Conservation (phyloP, 345 rosid species). For the Ceriops zippeliana region DNA sequence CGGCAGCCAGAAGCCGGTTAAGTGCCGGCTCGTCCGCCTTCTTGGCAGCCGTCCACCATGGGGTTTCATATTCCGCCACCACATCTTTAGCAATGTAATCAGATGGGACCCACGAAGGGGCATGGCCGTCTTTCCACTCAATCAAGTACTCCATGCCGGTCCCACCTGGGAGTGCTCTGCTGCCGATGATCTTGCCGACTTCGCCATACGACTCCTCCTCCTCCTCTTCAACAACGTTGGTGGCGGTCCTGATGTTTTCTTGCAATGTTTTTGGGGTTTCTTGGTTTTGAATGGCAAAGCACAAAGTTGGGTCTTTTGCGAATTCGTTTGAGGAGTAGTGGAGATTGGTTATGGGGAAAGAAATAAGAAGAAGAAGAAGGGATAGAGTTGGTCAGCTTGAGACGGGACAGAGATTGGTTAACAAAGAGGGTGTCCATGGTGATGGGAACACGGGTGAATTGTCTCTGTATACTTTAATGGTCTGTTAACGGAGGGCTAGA, state of each 20-base stretch:
- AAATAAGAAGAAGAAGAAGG: constrained; percentile 17
- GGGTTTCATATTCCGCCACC: constrained; percentile 80
- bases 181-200: constrained; percentile 72
- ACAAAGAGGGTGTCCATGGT: constrained; percentile 48
- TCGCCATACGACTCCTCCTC: constrained; percentile 61
- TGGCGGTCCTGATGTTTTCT: background rate
- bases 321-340: constrained; percentile 10
- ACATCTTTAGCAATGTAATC: constrained; percentile 76
- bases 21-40: constrained; percentile 72
- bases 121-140: constrained; percentile 87
- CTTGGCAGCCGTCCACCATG: constrained; percentile 94
- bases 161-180: constrained; percentile 45
- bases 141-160: constrained; percentile 75
- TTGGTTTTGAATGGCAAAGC: constrained; percentile 48
- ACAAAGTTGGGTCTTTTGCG: constrained; percentile 15
- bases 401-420: constrained; percentile 44
- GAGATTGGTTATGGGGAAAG: constrained; percentile 10
- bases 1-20: constrained; percentile 37
- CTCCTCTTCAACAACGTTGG: background rate
- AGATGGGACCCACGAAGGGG: constrained; percentile 77
- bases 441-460: background rate
- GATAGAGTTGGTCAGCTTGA: constrained; percentile 21
- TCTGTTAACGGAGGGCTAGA: background rate
- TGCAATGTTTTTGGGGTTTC: constrained; percentile 30
- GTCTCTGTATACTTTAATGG: no score